Evolutionary conservation across 2,329 filamentous ascomycete genomes (phyloP), one percentile per base, ranked within the genome.

Genomic region (Coniella vitis): DNA sequence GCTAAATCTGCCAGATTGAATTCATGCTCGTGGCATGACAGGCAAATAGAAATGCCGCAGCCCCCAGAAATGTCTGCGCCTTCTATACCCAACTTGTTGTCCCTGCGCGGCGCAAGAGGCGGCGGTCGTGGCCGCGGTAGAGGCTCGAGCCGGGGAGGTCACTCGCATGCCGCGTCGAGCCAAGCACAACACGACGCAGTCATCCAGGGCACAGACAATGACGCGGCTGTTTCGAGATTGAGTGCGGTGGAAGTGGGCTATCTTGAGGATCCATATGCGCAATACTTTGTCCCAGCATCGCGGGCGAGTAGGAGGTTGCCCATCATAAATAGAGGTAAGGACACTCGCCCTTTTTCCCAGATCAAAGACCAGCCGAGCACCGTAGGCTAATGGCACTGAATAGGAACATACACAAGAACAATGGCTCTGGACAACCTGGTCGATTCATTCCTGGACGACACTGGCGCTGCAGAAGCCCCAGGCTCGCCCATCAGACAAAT

Each of bases 361-460:
- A 56, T 90, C 87, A 87, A 19, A 16, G 22, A 29, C n/a, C n/a
- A n/a, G n/a, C n/a, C n/a, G n/a, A 4, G n/a, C n/a, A 47, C 95
- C 89, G 16, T 95, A 94, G 60, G 83, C 17, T 42, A 38, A 56
- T 39, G 50, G 45, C 20, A 8, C 16, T 17, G 3, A 34, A 12
- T 56, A 91, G 90, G 90, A 45, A 97, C 91, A n/a, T 97, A 96
- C 61, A 85, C 90, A 19, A 83, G 93, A 53, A 96, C 90, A 8
- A 79, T 77, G 4, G 87, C 87, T 20, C 83, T 98, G 55, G 90
- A 98, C 66, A 71, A 68, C 12, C 78, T 98, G 1, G 79, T 97
- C 36, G 65, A 78, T 45, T 72, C 71, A 7, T 97, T 97, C 60
- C 71, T 97, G 12, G 63, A 69, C 3, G 59, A 63, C 10, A 57